A percentile compares a stretch with the other conserved stretches of the same genome.
Evolutionary conservation across 2,329 filamentous ascomycete species (phyloP).

Genomic region (Apiospora malaysiana): DNA sequence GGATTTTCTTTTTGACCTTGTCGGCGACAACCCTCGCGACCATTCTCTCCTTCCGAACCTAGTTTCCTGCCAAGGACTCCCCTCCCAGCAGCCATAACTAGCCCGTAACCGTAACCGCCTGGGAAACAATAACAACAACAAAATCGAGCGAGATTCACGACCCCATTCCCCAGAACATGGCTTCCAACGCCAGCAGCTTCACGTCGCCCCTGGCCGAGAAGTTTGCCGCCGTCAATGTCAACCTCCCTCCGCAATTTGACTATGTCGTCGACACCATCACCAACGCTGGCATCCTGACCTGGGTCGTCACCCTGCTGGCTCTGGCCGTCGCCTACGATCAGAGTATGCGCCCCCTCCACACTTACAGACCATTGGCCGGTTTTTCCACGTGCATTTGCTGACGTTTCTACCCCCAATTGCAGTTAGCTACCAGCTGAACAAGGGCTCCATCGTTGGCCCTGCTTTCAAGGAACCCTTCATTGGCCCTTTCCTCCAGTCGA

Average conservation of each 20-base stretch:
- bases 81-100: background rate
- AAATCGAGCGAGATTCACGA: background rate
- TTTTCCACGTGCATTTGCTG: slow-evolving; percentile 22
- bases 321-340: slow-evolving; percentile 86
- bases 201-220: slow-evolving; percentile 71
- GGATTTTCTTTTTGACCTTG: slow-evolving; percentile 4
- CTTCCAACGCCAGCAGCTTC: slow-evolving; percentile 68
- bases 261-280: slow-evolving; percentile 61
- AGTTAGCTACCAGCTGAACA: slow-evolving; percentile 79
- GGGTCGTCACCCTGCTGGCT: slow-evolving; percentile 73
- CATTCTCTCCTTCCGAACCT: slow-evolving; percentile 2
- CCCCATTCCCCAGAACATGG: slow-evolving; percentile 45
- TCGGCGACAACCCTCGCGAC: slow-evolving; percentile 10
- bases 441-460: slow-evolving; percentile 78
- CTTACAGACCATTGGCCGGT: slow-evolving; percentile 24
- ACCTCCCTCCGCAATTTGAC: slow-evolving; percentile 61
- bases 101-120: background rate
- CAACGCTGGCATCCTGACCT: slow-evolving; percentile 64
- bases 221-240: slow-evolving; percentile 47
- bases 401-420: slow-evolving; percentile 29
- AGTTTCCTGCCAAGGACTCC: slow-evolving; percentile 2
- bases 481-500: slow-evolving; percentile 91
- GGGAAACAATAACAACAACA: background rate
- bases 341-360: slow-evolving; percentile 60
- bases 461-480: slow-evolving; percentile 83